Percentiles rank a stretch among this genome's conserved stretches.
Conservation (phyloP, 352 stramenopile species). For the Globisporangium irregulare region DNA sequence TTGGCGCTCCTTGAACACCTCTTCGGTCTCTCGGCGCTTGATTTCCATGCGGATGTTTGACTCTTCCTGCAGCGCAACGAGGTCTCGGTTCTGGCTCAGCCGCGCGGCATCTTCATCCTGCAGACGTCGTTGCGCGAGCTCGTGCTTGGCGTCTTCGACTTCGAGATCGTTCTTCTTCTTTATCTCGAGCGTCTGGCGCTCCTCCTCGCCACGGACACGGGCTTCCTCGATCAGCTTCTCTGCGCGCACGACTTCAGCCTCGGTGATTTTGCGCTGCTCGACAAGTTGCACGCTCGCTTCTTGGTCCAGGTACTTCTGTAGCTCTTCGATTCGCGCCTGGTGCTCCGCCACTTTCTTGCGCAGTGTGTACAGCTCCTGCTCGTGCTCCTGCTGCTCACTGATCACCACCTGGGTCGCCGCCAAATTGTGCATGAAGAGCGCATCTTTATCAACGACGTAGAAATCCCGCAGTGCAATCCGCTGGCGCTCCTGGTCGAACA, state of each 20-base stretch:
- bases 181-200: conserved; percentile 44
- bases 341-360: conserved; percentile 24
- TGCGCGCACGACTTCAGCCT: conserved; percentile 29
- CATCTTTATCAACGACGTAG: conserved; percentile 85
- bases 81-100: conserved; percentile 48
- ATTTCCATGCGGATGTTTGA: conserved; percentile 56
- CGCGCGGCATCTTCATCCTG: conserved; percentile 40
- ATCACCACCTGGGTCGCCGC: conserved; percentile 86
- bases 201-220: conserved; percentile 39
- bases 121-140: conserved; percentile 46
- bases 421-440: conserved; percentile 91
- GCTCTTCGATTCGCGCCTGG: conserved; percentile 31
- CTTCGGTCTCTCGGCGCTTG: conserved; percentile 53
- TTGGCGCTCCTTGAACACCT: conserved; percentile 58
- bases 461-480: conserved; percentile 79
- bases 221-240: conserved; percentile 48
- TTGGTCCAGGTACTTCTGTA: conserved; percentile 55
- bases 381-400: conserved; percentile 29
- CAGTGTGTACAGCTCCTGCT: conserved; percentile 35
- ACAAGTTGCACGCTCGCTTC: conserved; percentile 64
- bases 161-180: conserved; percentile 48
- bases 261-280: conserved; percentile 55
- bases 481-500: conserved; percentile 46
- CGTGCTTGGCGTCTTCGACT: conserved; percentile 46
- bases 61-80: conserved; percentile 60